phyloP scores from a whole-genome alignment of 2,329 filamentous ascomycete species.

The Ilyonectria destructans region DNA sequence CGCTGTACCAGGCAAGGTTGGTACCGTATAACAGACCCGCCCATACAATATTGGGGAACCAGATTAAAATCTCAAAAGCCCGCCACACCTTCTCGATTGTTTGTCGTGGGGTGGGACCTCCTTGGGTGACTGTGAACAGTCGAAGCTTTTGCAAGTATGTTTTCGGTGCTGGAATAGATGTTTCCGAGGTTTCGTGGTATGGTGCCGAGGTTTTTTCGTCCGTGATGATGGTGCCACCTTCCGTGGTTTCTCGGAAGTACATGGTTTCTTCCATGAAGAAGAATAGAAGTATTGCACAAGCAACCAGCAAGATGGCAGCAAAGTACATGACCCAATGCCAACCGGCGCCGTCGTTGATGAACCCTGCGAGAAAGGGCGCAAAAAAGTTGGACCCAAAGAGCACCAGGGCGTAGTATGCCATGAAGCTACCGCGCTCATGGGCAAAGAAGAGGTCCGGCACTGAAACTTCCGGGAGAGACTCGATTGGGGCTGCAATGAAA shows the following conservation, averaged over 20 bases:
- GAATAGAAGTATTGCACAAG: slow-evolving; percentile 65
- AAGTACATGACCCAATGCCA: slow-evolving; percentile 66
- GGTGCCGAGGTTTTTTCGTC: too few relatives aligned
- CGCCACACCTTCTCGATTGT: too few relatives aligned
- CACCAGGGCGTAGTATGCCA: slow-evolving; percentile 55
- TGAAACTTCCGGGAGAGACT: slow-evolving; percentile 53
- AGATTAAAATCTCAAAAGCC: neutral
- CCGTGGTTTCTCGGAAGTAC: slow-evolving; percentile 60
- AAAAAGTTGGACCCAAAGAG: slow-evolving; percentile 63
- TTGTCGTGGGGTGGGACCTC: too few relatives aligned
- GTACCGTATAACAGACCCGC: slow-evolving; percentile 54
- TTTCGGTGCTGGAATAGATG: too few relatives aligned
- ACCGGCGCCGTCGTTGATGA: slow-evolving; percentile 63
- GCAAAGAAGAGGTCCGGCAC: slow-evolving; percentile 59
- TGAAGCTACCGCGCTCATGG: slow-evolving; percentile 60
- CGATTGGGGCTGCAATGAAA: slow-evolving; percentile 50
- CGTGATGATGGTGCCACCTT: slow-evolving; percentile 36
- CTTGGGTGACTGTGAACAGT: too few relatives aligned
- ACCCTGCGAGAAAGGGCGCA: slow-evolving; percentile 65
- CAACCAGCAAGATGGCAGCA: slow-evolving; percentile 69
- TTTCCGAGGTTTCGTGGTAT: too few relatives aligned
- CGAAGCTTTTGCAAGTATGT: too few relatives aligned
- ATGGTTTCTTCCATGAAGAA: slow-evolving; percentile 76
- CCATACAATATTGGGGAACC: slow-evolving; percentile 12
- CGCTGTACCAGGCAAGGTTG: slow-evolving; percentile 55